Evolutionary conservation across 108 stramenopile genomes (phyloP).

Genomic region (Schizochytrium sp.): DNA sequence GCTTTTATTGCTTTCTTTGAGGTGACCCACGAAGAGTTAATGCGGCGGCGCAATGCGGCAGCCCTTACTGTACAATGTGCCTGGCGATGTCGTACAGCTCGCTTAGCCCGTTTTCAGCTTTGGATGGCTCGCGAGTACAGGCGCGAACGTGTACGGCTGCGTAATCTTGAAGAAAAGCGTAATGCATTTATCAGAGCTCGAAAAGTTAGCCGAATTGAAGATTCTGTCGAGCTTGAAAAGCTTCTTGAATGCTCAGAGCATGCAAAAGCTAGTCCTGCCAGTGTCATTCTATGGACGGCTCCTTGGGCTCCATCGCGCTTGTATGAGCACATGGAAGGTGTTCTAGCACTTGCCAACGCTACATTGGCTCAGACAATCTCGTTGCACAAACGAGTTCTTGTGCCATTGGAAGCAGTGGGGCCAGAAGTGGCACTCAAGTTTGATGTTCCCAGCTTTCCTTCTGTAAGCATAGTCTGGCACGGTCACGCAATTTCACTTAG

Average conservation of each 20-base stretch:
- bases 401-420: background rate
- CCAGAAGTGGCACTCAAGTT: background rate
- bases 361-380: background rate
- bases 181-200: background rate
- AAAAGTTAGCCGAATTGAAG: background rate
- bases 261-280: background rate
- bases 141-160: background rate
- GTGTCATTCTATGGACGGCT: background rate
- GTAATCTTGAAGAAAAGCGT: background rate
- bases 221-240: background rate
- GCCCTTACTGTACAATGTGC: background rate
- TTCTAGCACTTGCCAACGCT: background rate
- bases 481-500: background rate
- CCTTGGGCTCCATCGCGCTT: background rate
- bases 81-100: background rate
- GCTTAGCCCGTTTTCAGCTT: constrained; percentile 14
- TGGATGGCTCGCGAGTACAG: constrained; percentile 20
- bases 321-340: background rate
- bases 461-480: background rate
- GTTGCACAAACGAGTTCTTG: background rate
- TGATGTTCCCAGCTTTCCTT: background rate
- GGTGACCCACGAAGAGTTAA: constrained; percentile 27
- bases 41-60: constrained; percentile 26
- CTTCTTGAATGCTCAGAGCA: background rate
- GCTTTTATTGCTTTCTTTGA: background rate